These are phyloP conservation scores for Neobulgaria alba DNA, from an alignment of 2,329 filamentous ascomycete genomes.

Conservation along the genomic window DNA sequence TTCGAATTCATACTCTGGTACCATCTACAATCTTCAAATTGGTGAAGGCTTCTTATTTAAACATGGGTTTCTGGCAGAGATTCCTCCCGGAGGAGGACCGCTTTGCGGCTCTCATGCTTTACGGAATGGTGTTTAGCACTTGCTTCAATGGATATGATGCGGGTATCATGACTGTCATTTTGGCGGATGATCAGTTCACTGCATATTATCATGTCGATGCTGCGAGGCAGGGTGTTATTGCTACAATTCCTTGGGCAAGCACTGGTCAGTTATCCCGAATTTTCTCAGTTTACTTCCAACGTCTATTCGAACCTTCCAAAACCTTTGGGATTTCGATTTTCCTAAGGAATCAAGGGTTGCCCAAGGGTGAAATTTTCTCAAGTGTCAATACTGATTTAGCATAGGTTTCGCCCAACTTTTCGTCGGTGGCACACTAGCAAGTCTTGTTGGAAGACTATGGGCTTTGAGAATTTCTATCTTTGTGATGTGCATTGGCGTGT, in stretches of 20 bases:
- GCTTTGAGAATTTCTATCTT: constrained; percentile 32
- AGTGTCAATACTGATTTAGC: not conserved
- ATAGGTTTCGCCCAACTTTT: constrained; percentile 32
- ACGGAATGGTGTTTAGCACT: constrained; percentile 33
- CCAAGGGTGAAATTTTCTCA: too few species aligned
- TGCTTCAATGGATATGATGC: constrained; percentile 37
- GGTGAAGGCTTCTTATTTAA: too few species aligned
- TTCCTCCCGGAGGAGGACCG: constrained; percentile 34
- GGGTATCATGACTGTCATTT: constrained; percentile 35
- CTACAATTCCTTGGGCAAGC: constrained; percentile 35
- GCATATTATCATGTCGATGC: constrained; percentile 32
- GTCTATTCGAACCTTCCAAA: too few species aligned
- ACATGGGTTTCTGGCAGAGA: constrained; percentile 28
- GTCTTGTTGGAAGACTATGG: constrained; percentile 32
- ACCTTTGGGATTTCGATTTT: too few species aligned
- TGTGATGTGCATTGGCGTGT: constrained; percentile 33
- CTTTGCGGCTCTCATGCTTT: constrained; percentile 28
- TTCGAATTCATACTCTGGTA: too few species aligned
- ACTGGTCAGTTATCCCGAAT: constrained; percentile 30
- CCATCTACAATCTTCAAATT: too few species aligned
- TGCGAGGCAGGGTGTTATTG: constrained; percentile 31
- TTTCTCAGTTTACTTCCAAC: too few species aligned
- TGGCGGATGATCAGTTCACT: constrained; percentile 35
- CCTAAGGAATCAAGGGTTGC: too few species aligned
- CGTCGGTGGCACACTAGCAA: constrained; percentile 32